Conservation (phyloP, 1,139 yeast genomes). For the Yamadazyma taylorii region DNA sequence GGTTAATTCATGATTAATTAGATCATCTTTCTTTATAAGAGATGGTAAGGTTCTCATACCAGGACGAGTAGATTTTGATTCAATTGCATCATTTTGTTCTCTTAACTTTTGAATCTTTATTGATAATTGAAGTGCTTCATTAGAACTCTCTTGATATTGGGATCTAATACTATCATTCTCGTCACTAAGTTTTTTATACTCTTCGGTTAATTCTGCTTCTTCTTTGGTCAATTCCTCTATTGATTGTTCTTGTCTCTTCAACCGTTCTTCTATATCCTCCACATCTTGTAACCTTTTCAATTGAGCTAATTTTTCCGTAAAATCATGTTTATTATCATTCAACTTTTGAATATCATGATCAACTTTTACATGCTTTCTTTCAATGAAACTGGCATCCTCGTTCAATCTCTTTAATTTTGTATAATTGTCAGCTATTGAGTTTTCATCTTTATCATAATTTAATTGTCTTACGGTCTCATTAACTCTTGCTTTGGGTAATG, state of each 20-base stretch:
- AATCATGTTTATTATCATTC: constrained; percentile 18
- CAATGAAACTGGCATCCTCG: constrained; percentile 48
- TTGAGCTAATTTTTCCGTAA: constrained; percentile 19
- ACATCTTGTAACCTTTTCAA: constrained; percentile 16
- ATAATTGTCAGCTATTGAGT: constrained; percentile 48
- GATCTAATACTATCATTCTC: constrained; percentile 45
- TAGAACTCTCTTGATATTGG: constrained; percentile 53
- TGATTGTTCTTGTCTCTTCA: constrained; percentile 27
- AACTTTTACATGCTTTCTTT: constrained; percentile 46
- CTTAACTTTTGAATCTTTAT: constrained; percentile 28
- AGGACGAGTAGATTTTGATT: constrained; percentile 41
- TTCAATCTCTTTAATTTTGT: constrained; percentile 47
- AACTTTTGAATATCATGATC: constrained; percentile 30
- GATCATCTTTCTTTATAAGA: constrained; percentile 36
- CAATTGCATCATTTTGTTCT: constrained; percentile 27
- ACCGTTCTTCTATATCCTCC: constrained; percentile 11
- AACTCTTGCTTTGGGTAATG: constrained; percentile 32
- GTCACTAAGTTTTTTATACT: constrained; percentile 24
- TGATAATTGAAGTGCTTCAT: constrained; percentile 56
- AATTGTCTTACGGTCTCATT: constrained; percentile 53
- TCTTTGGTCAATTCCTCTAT: constrained; percentile 32
- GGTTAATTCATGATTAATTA: constrained; percentile 27
- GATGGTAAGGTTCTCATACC: constrained; percentile 44
- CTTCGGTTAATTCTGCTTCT: constrained; percentile 25
- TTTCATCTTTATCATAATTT: constrained; percentile 50